These are phyloP conservation scores for Phytophthora citrophthora DNA, from an alignment of 352 stramenopile genomes.

Conservation along the genomic window DNA sequence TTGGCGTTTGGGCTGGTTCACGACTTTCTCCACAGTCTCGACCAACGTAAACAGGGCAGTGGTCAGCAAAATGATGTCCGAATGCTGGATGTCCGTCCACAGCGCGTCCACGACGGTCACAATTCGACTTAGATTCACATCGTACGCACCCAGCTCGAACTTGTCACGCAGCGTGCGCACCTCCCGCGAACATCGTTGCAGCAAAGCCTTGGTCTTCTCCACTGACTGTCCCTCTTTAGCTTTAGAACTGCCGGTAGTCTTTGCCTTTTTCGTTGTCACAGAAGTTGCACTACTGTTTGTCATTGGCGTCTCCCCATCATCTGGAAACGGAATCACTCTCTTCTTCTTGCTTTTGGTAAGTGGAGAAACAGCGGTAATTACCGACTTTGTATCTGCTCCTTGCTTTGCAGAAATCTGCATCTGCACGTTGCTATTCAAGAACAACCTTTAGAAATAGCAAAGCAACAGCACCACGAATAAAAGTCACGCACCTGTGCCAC, in stretches of 20 bases:
- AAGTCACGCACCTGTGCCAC: slow-evolving; percentile 24
- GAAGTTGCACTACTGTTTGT: neutral
- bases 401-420: slow-evolving; percentile 16
- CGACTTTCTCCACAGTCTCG: slow-evolving; percentile 52
- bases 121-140: slow-evolving; percentile 50
- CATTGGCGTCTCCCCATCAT: slow-evolving; percentile 17
- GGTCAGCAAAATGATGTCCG: slow-evolving; percentile 41
- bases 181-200: slow-evolving; percentile 36
- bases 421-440: slow-evolving; percentile 14
- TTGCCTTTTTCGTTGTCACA: slow-evolving; percentile 7
- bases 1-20: slow-evolving; percentile 35
- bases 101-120: slow-evolving; percentile 57
- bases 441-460: slow-evolving; percentile 2
- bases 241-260: neutral
- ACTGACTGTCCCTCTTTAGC: slow-evolving; percentile 17
- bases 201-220: slow-evolving; percentile 35
- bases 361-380: neutral
- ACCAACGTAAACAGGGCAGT: slow-evolving; percentile 50
- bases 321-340: slow-evolving; percentile 19
- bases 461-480: neutral
- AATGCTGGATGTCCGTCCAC: slow-evolving; percentile 39
- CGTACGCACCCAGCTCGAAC: slow-evolving; percentile 48
- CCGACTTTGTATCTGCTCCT: neutral
- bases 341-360: slow-evolving; percentile 41
- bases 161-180: slow-evolving; percentile 44